phyloP scores from a whole-genome alignment of 2,329 filamentous ascomycete genomes.

The Triangularia setosa region DNA sequence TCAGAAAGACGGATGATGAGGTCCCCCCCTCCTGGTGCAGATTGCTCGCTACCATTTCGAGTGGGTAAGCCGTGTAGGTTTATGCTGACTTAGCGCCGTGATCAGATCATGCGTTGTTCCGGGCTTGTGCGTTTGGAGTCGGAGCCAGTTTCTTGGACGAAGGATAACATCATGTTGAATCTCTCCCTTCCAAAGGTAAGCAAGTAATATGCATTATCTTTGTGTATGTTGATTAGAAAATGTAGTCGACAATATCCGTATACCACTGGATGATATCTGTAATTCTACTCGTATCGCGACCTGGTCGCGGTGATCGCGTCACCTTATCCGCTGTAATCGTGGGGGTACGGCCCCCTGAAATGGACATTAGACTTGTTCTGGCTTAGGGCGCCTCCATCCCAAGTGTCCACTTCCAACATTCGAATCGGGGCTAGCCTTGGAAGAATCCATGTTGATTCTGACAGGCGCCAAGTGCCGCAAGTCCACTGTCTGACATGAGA shows the following conservation, averaged over 20 bases:
- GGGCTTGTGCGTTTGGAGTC: neutral
- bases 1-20: constrained; percentile 2
- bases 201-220: neutral
- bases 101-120: neutral
- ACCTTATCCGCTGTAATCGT: neutral
- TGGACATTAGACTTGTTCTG: neutral
- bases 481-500: neutral
- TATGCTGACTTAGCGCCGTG: neutral
- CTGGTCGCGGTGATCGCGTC: neutral
- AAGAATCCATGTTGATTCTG: neutral
- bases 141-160: neutral
- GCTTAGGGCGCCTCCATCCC: neutral
- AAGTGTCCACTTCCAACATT: neutral
- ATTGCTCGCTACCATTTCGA: neutral
- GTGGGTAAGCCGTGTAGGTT: neutral
- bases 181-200: neutral
- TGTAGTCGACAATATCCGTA: neutral
- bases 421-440: neutral
- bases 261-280: neutral
- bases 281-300: neutral
- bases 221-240: neutral
- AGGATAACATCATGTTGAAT: no score
- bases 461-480: neutral
- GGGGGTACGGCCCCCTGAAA: neutral
- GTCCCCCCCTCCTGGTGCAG: neutral